Conservation (phyloP, 1,284 basidiomycete species). For the Rhodotorula sp. region DNA sequence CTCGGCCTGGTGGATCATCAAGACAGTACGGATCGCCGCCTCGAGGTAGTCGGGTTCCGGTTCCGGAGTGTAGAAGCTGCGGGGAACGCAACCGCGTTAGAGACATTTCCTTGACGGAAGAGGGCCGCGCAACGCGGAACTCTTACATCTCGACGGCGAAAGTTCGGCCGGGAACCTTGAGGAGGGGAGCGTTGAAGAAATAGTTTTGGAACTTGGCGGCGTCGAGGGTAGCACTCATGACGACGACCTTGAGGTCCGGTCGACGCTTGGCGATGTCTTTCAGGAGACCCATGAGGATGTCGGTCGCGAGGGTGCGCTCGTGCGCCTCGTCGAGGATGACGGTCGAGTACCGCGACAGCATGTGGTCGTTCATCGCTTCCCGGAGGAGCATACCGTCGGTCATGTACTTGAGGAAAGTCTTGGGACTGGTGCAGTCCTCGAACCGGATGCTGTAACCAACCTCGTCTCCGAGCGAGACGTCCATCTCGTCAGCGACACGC, state of each 20-base stretch:
- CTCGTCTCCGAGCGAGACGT: slow-evolving; percentile 86
- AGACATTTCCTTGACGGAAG: too few species aligned
- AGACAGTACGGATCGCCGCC: slow-evolving; percentile 90
- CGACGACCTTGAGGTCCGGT: slow-evolving; percentile 88
- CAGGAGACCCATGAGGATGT: slow-evolving; percentile 93
- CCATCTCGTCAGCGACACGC: slow-evolving; percentile 98
- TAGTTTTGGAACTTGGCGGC: slow-evolving; percentile 96
- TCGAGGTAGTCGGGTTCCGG: slow-evolving; percentile 97
- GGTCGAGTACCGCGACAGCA: slow-evolving; percentile 84
- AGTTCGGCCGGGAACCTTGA: slow-evolving; percentile 93
- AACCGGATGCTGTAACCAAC: slow-evolving; percentile 99
- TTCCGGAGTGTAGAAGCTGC: slow-evolving; percentile 83
- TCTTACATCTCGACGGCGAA: slow-evolving; percentile 80
- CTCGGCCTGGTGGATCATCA: slow-evolving; percentile 97
- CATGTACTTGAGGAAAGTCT: slow-evolving; percentile 97
- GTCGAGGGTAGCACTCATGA: slow-evolving; percentile 98
- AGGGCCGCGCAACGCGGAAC: not conserved
- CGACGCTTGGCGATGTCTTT: slow-evolving; percentile 75
- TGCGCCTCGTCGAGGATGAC: slow-evolving; percentile 99
- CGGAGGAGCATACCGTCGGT: slow-evolving; percentile 95
- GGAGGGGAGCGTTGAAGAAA: slow-evolving; percentile 85
- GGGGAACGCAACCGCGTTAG: not conserved
- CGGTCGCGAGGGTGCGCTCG: slow-evolving; percentile 95
- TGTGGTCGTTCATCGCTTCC: slow-evolving; percentile 95
- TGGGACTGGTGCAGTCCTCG: slow-evolving; percentile 92